Base-by-base conservation (phyloP, 1,284 basidiomycete species). In the Irpex sp. region DNA sequence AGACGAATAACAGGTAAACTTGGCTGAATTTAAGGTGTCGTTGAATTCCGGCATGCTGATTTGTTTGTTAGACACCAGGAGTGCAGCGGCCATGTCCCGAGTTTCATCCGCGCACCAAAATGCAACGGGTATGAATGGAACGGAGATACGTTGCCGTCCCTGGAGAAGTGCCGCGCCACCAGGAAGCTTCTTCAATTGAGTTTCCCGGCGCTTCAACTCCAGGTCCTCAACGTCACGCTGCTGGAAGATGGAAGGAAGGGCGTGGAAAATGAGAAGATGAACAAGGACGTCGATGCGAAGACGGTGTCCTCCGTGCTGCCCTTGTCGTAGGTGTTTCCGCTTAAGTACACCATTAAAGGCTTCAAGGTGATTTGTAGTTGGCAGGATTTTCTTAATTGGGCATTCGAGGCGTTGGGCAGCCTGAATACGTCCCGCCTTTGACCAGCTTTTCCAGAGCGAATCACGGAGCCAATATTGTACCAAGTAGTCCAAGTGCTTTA, bases 301-400 rank as follows among this genome's bases (percentile, higher is more conserved):
- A 5, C 45, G 59, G 19, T 36, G 39, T 5, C 35, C 14, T 35
- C 47, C n/a, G 10, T 52, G 33, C 55, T 57, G 59, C 23, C 45
- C 28, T 19, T 35, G 53, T 12, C 14, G 18, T 18, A 61, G 18
- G 35, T 57, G 47, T 14, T 18, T 19, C 10, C 35, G 39, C 47
- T 61, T 61, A 8, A 61, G 35, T 8, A 73, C 60, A 16, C 69
- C 64, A 58, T 78, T 78, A 66, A 79, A 77, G 0, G 75, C 72
- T 58, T 79, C 75, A 0, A 78, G 71, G 59, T 77, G 75, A 56
- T 78, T 78, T 33, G 75, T 78, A 1, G 77, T 78, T 0, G 74
- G 68, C 18, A 76, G 58, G 5, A 78, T 67, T 8, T 64, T 67
- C 2, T 73, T 68, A 14, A 75, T 55, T 2, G 65, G 62, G n/a